These are phyloP conservation scores for Fusarium sp. DNA, from an alignment of 2,329 filamentous ascomycete species.

Conservation along the genomic window DNA sequence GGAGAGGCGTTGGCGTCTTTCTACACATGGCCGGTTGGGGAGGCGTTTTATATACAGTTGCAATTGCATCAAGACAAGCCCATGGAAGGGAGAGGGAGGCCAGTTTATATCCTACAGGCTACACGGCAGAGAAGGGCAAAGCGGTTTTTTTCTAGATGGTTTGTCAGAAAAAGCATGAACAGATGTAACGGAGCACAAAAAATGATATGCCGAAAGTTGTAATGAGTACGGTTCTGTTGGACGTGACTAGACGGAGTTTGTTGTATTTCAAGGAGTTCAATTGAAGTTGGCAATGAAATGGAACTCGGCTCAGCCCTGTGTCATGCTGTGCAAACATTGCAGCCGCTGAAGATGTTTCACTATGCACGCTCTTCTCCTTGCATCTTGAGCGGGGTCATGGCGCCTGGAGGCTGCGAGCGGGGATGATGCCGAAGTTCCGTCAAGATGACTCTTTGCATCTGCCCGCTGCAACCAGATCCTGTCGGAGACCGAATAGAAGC, in stretches of 20 bases:
- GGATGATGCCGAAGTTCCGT: constrained; percentile 40
- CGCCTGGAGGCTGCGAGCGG: background rate
- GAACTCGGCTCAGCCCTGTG: background rate
- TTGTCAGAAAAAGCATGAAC: constrained; percentile 48
- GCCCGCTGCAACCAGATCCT: background rate
- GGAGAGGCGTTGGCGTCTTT: constrained; percentile 50
- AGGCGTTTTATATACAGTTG: constrained; percentile 51
- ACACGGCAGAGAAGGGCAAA: constrained; percentile 45
- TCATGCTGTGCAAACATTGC: background rate
- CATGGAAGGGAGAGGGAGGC: constrained; percentile 39
- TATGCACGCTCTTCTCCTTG: background rate
- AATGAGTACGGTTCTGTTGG: constrained; percentile 25
- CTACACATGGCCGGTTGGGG: constrained; percentile 46
- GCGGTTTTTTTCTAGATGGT: constrained; percentile 47
- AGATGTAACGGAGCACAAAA: constrained; percentile 50
- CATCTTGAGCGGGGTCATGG: background rate
- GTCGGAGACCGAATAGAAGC: background rate
- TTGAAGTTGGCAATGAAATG: too few species aligned
- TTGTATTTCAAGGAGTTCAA: too few species aligned
- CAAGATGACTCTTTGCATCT: constrained; percentile 20
- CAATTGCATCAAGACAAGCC: constrained; percentile 46
- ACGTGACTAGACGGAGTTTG: background rate
- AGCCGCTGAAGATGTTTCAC: background rate
- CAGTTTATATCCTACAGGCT: constrained; percentile 46
- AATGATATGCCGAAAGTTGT: constrained; percentile 50